Base-by-base conservation (phyloP, 257 asterid species). In the Linaria vulgaris region DNA sequence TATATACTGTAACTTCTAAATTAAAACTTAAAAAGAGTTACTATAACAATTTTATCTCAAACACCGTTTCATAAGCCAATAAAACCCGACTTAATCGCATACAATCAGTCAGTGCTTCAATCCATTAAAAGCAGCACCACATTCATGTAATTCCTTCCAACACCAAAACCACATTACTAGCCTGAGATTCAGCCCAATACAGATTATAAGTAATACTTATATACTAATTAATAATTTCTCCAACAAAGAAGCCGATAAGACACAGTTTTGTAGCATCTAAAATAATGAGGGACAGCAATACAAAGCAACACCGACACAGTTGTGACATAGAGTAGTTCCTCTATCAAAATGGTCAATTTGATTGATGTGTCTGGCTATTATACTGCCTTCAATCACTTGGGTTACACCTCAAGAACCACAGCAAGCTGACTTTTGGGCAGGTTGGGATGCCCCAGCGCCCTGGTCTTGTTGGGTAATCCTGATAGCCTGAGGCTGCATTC, bases 341-440 rank as follows among this genome's bases (percentile, higher is more conserved):
- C 60, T 45, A 51, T 52, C 13, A 16, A 45, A 37, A 21, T 64
- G 30, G 25, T 50, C 41, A 24, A 50, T n/a, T 51, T 37, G n/a
- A 34, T 52, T 34, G 31, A 65, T 45, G 41, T 34, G 9, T 34
- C 10, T 34, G 41, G 41, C 11, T 34, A 3, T 34, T 3, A 34
- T 34, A 8, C 41, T 34, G 9, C 41, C 41, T 4, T 34, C 41
- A 34, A 34, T 8, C 41, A 34, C 41, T 34, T 14, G 13, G 48
- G 25, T 22, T 63, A 20, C 22, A 48, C 48, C 59, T 85, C 69
- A 83, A 72, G 88, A 81, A 63, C 94, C 88, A 57, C 96, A 88
- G 82, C 96, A 88, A 71, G 96, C 84, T 21, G 89, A 85, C 74
- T 83, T 80, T 75, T 76, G 83, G 38, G 80, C 81, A 54, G 69